Conservation (phyloP, 768 basidiomycete species). For the Nidularia sp. region DNA sequence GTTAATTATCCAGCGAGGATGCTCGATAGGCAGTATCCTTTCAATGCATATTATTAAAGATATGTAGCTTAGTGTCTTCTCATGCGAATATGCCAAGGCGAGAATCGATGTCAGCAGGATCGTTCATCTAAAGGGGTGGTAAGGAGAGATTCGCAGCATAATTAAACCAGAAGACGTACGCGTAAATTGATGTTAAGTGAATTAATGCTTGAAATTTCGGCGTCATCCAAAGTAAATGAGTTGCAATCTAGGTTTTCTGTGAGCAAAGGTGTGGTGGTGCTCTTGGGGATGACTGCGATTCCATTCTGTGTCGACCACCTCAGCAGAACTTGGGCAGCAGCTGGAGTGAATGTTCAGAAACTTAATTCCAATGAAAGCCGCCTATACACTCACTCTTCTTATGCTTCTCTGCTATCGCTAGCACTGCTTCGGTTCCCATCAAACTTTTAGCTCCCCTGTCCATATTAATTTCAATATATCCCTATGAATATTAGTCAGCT, state of each 20-base stretch:
- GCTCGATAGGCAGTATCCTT: too few relatives aligned
- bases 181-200: conserved; percentile 59
- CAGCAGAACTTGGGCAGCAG: conserved; percentile 67
- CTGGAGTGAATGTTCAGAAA: conserved; percentile 20
- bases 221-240: conserved; percentile 46
- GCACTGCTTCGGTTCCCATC: conserved; percentile 43
- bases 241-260: conserved; percentile 41
- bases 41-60: too few relatives aligned
- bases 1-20: too few relatives aligned
- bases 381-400: conserved; percentile 42
- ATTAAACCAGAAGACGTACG: conserved; percentile 32
- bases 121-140: conserved; percentile 47
- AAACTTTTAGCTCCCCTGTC: conserved; percentile 49
- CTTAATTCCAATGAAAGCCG: not conserved
- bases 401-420: conserved; percentile 41
- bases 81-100: conserved; percentile 70
- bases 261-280: conserved; percentile 41
- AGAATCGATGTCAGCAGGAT: conserved; percentile 65
- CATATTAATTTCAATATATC: conserved; percentile 64
- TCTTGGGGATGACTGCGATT: conserved; percentile 76
- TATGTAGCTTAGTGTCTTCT: conserved; percentile 6
- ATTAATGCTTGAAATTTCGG: conserved; percentile 55
- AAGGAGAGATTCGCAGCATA: conserved; percentile 4
- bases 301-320: conserved; percentile 78
- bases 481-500: conserved; percentile 24